Evolutionary conservation across 768 basidiomycete genomes (phyloP).

Genomic region (Auriscalpium vulgare): DNA sequence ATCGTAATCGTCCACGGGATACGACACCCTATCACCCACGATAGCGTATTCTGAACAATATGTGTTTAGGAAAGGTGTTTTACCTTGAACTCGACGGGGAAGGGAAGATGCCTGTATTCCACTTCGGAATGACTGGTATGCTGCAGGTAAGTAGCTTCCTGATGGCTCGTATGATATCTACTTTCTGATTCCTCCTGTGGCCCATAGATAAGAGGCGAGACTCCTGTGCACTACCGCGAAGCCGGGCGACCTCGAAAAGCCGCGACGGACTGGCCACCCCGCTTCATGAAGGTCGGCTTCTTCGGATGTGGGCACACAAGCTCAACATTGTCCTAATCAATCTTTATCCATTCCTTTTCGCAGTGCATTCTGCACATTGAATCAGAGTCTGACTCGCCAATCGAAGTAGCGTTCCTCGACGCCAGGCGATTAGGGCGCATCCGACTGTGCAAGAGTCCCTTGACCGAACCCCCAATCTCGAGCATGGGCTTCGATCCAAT

Average conservation of each 20-base stretch:
- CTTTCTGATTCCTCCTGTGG: background rate
- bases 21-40: background rate
- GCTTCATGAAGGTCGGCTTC: constrained; percentile 48
- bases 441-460: constrained; percentile 50
- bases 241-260: constrained; percentile 26
- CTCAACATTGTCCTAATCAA: background rate
- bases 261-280: constrained; percentile 53
- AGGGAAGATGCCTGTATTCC: constrained; percentile 60
- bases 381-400: constrained; percentile 21
- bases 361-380: constrained; percentile 58
- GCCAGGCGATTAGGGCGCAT: constrained; percentile 65
- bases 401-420: constrained; percentile 64
- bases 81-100: constrained; percentile 56
- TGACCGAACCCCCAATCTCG: constrained; percentile 61
- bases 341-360: background rate
- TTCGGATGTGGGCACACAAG: background rate
- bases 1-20: background rate
- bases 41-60: background rate
- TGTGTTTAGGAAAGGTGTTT: constrained; percentile 50
- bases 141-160: constrained; percentile 39
- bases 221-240: constrained; percentile 42
- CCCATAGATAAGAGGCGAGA: constrained; percentile 41
- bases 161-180: background rate
- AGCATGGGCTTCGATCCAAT: constrained; percentile 73
- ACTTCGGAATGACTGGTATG: constrained; percentile 87